A percentile compares a stretch with the other conserved stretches of the same genome.
These are phyloP conservation scores for Chlorella sp. DNA, from an alignment of 139 green algal species.

Conservation along the genomic window DNA sequence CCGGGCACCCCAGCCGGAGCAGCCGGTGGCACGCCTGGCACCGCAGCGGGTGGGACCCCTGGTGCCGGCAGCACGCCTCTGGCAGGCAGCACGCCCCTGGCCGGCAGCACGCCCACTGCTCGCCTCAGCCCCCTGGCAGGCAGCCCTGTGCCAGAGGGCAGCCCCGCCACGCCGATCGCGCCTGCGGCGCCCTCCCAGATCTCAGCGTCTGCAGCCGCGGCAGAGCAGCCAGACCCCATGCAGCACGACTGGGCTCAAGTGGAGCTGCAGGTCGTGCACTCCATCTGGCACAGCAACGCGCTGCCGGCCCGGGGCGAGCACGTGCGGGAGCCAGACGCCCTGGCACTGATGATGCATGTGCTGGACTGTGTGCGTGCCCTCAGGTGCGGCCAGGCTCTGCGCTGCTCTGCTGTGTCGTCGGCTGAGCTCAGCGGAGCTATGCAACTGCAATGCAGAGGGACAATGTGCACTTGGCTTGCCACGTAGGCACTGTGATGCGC, in stretches of 20 bases:
- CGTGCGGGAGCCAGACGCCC: conserved; percentile 26
- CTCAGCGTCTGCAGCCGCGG: conserved; percentile 13
- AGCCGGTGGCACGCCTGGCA: not conserved
- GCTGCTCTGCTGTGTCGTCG: not conserved
- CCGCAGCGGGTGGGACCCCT: not conserved
- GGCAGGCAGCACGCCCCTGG: not conserved
- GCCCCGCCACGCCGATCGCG: not conserved
- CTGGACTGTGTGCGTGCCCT: conserved; percentile 36
- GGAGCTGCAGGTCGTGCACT: conserved; percentile 38
- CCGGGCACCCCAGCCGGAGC: not conserved
- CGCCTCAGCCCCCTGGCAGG: not conserved
- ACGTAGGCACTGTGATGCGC: too few species aligned
- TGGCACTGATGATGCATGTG: conserved; percentile 49
- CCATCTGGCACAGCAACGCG: conserved; percentile 34
- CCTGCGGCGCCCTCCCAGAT: not conserved
- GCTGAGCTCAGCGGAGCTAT: too few species aligned
- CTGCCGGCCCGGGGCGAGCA: conserved; percentile 39
- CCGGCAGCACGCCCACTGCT: not conserved
- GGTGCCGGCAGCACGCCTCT: not conserved
- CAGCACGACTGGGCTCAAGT: conserved; percentile 54
- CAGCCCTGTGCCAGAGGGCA: conserved; percentile 12
- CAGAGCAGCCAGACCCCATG: conserved; percentile 35
- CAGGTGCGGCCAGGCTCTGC: not conserved
- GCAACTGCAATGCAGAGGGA: too few species aligned
- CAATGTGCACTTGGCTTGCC: too few species aligned